Evolutionary conservation across 371 early-diverging fungal genomes (phyloP), one percentile per base, ranked within the genome.

Genomic region (Mortierella sp.): DNA sequence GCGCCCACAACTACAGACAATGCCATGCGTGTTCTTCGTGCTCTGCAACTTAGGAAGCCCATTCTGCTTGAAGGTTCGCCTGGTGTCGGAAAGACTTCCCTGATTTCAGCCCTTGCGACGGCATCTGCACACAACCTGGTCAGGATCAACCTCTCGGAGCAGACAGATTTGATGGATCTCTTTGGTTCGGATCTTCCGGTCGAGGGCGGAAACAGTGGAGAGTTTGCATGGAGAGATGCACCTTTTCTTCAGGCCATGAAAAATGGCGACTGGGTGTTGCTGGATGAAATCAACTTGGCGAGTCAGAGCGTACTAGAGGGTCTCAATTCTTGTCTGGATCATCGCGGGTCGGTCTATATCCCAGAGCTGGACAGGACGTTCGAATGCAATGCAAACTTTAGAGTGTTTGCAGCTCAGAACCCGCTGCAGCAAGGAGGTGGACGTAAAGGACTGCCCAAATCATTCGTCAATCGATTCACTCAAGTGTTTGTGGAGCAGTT

Each of bases 301-400:
- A 94, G 98, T 14, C 99, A 99, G 82, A 95, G 95, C 70, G 99
- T 99, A 2, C 87, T 99, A 34, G 99, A 99, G 88, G 99, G 99
- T 67, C 86, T 99, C 64, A 99, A 99, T 81, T 95, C 98, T 9
- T 95, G 98, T 72, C 83, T 99, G 39, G 99, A 99, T 85, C 98
- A 99, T 81, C 94, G 99, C 79, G 96, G 95, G 47, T 85, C 91
- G 9, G 96, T 99, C 3, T 96, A 94, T 81, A 93, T 98, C 41
- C 94, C 97, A 3, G 99, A 98, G 80, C 87, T 98, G 54, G 95
- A 97, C 61, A 84, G 91, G 39, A 87, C 88, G 54, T 98, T 97
- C 61, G 82, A 85, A 45, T 93, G 94, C 66, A 87, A 91, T 48
- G 82, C 83, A 10, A 91, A 91, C 16, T 98, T 98, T 85, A 84